A percentile compares a stretch with the other conserved stretches of the same genome.
These are phyloP conservation scores for Kitagawia praeruptora DNA, from an alignment of 129 eudicot genomes.

Conservation along the genomic window DNA sequence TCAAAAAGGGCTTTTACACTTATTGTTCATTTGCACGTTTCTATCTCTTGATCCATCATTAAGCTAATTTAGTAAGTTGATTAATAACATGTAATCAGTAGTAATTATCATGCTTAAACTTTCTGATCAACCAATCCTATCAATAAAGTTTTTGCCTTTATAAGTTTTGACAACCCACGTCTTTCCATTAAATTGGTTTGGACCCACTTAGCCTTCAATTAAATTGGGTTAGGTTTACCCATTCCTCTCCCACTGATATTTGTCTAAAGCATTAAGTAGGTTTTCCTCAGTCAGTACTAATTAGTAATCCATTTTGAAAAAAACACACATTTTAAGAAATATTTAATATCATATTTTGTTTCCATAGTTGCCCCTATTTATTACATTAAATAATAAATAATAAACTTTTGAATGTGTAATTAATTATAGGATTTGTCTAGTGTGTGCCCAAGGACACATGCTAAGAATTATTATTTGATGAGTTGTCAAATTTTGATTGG, in stretches of 20 bases:
- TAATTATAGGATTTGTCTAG: too few relatives aligned
- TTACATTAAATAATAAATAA: too few relatives aligned
- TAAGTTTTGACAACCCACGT: not conserved
- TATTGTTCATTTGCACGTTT: slow-evolving; percentile 2
- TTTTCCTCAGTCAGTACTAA: too few relatives aligned
- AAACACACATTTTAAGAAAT: too few relatives aligned
- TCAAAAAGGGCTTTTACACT: not conserved
- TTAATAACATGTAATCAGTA: not conserved
- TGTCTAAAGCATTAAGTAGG: not conserved
- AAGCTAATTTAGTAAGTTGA: not conserved
- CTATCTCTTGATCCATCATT: not conserved
- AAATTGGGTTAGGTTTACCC: not conserved
- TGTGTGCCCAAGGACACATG: too few relatives aligned
- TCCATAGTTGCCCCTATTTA: too few relatives aligned
- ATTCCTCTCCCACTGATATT: not conserved
- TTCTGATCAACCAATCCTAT: not conserved
- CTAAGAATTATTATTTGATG: too few relatives aligned
- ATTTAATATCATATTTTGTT: too few relatives aligned
- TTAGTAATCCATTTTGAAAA: too few relatives aligned
- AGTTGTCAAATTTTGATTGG: too few relatives aligned
- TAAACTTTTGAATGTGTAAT: too few relatives aligned
- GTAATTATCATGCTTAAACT: not conserved
- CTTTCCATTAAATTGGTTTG: not conserved
- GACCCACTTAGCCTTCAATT: not conserved
- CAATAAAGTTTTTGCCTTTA: not conserved